These are phyloP conservation scores for Verticillium alfalfae DNA, from an alignment of 2,329 filamentous ascomycete species.

Conservation along the genomic window DNA sequence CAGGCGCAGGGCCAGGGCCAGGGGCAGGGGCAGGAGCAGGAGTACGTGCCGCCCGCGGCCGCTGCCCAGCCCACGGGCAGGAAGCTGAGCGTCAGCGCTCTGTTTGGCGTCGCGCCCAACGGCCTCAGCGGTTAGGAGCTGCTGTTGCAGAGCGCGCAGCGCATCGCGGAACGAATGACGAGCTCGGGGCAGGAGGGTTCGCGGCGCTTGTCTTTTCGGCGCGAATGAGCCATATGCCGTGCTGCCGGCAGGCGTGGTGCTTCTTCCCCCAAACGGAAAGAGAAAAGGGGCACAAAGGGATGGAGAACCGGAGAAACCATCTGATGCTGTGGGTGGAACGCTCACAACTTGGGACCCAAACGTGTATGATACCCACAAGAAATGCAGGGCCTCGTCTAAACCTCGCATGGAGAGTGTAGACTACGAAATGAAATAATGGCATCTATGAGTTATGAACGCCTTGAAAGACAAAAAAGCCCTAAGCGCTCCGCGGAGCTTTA, in stretches of 20 bases:
- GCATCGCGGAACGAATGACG: neutral
- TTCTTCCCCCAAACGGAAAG: neutral
- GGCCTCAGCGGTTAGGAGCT: conserved; percentile 12
- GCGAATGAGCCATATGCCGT: neutral
- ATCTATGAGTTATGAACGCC: neutral
- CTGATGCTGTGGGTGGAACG: no score
- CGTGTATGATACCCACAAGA: neutral
- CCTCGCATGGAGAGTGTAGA: neutral
- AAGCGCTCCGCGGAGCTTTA: neutral
- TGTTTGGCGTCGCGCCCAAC: conserved; percentile 30
- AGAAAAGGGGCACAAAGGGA: neutral
- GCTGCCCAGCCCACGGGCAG: conserved; percentile 9
- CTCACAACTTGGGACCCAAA: no score
- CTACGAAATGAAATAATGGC: neutral
- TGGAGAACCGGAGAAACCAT: no score
- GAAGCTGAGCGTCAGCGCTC: conserved; percentile 35
- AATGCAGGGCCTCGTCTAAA: neutral
- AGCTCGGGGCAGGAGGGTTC: neutral
- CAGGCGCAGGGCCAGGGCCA: neutral
- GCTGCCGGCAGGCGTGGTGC: no score
- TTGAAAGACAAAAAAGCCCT: neutral
- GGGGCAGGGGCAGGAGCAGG: neutral
- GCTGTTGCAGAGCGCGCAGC: neutral
- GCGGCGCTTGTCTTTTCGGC: neutral
- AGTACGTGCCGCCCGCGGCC: no score